Conservation (phyloP, 208 protist genomes). For the Entamoeba moshkovskii region DNA sequence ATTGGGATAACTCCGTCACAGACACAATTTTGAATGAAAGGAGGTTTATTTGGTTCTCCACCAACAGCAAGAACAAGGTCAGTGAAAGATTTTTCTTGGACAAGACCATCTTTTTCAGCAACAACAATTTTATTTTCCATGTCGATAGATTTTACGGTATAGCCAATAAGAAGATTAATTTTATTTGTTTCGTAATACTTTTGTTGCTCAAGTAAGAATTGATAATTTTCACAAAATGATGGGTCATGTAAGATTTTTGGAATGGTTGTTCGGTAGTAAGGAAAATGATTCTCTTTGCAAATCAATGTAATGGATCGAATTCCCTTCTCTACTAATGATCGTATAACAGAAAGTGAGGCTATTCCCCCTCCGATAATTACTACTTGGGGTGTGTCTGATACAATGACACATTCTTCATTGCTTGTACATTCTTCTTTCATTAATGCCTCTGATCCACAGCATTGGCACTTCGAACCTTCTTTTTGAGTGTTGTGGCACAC, state of each 20-base stretch:
- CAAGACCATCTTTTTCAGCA: neutral
- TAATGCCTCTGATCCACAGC: neutral
- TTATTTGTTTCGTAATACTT: neutral
- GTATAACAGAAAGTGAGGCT: neutral
- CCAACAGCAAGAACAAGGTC: neutral
- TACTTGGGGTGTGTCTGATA: neutral
- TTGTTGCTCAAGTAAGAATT: neutral
- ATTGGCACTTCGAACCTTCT: neutral
- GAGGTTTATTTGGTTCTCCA: neutral
- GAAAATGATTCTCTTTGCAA: neutral
- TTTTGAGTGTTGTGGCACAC: neutral
- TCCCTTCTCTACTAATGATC: neutral
- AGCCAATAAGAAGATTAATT: neutral
- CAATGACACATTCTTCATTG: neutral
- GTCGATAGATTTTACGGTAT: neutral
- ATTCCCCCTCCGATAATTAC: neutral
- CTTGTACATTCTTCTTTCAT: neutral
- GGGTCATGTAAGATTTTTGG: neutral
- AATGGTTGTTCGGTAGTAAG: neutral
- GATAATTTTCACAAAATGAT: neutral
- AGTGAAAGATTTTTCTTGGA: neutral
- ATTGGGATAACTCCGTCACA: neutral
- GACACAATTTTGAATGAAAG: neutral
- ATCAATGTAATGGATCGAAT: neutral
- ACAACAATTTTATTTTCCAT: neutral